Conservation (phyloP, 2,329 filamentous ascomycete species). For the Aureobasidium sp. region DNA sequence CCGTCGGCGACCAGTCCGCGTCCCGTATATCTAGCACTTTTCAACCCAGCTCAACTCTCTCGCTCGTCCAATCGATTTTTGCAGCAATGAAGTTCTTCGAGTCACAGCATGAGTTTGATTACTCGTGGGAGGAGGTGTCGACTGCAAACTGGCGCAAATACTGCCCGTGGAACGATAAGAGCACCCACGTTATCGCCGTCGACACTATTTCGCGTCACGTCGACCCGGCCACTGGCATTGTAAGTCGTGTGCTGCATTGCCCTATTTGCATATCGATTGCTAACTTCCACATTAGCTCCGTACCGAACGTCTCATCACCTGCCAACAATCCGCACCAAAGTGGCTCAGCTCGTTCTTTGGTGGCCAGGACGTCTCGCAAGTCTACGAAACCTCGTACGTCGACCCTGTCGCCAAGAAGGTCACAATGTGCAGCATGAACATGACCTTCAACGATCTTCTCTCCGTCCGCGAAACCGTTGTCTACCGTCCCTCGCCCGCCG, state of each 20-base stretch:
- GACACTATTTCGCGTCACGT: slow-evolving; percentile 76
- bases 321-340: slow-evolving; percentile 61
- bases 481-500: slow-evolving; percentile 56
- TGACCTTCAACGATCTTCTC: slow-evolving; percentile 86
- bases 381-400: slow-evolving; percentile 94
- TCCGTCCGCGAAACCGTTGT: slow-evolving; percentile 88
- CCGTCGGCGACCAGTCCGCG: slow-evolving; percentile 1
- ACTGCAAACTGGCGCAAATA: slow-evolving; percentile 99
- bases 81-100: slow-evolving; percentile 86
- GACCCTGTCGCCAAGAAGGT: slow-evolving; percentile 76
- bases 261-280: too few relatives aligned
- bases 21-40: slow-evolving; percentile 1
- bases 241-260: slow-evolving; percentile 36
- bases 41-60: background rate
- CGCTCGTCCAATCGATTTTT: background rate
- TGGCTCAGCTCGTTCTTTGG: slow-evolving; percentile 79
- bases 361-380: slow-evolving; percentile 71
- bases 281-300: slow-evolving; percentile 45
- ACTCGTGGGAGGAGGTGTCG: slow-evolving; percentile 98
- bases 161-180: slow-evolving; percentile 97
- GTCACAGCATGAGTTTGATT: slow-evolving; percentile 83
- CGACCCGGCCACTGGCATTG: slow-evolving; percentile 59
- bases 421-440: slow-evolving; percentile 92
- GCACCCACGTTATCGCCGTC: slow-evolving; percentile 91
- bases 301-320: slow-evolving; percentile 62